A percentile compares a stretch with the other conserved stretches of the same genome.
Evolutionary conservation across 768 basidiomycete genomes (phyloP).

Genomic region (Mycena galopus): DNA sequence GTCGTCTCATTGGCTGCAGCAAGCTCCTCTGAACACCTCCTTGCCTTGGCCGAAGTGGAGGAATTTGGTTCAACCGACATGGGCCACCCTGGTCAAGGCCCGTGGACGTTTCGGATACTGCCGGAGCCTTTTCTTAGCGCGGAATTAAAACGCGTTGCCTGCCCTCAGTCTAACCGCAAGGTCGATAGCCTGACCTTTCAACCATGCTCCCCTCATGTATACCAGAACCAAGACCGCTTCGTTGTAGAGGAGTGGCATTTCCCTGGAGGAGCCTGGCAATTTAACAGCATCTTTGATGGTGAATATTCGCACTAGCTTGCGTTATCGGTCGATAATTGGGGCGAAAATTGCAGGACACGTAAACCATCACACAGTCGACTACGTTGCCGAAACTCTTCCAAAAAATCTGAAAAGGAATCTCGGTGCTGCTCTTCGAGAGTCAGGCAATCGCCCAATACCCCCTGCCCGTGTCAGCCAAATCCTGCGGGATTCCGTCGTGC

Average conservation of each 20-base stretch:
- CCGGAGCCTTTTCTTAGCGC: conserved; percentile 53
- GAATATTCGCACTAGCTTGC: conserved; percentile 9
- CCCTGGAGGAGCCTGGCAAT: conserved; percentile 48
- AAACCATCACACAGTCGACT: conserved; percentile 62
- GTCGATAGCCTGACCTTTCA: conserved; percentile 50
- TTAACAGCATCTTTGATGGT: conserved; percentile 54
- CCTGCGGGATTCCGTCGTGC: conserved; percentile 53
- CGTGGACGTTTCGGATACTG: conserved; percentile 68
- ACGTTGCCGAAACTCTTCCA: conserved; percentile 56
- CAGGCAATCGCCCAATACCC: conserved; percentile 45
- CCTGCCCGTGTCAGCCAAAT: conserved; percentile 53
- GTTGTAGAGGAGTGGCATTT: conserved; percentile 49
- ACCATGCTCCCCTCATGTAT: conserved; percentile 47
- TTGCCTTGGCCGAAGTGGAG: conserved; percentile 66
- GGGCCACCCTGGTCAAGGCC: conserved; percentile 62
- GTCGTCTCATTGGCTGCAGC: conserved; percentile 61
- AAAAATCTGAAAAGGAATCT: conserved; percentile 55
- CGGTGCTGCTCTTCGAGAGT: conserved; percentile 27
- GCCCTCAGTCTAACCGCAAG: conserved; percentile 48
- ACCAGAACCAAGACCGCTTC: conserved; percentile 52
- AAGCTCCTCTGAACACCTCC: conserved; percentile 60
- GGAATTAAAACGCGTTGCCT: conserved; percentile 55
- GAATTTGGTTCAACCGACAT: conserved; percentile 67
- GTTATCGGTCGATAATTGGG: conserved; percentile 40
- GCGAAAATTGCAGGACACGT: conserved; percentile 55